A percentile compares a stretch with the other conserved stretches of the same genome.
Evolutionary conservation across 139 green algal genomes (phyloP).

Genomic region (Chlamydomonas applanata): DNA sequence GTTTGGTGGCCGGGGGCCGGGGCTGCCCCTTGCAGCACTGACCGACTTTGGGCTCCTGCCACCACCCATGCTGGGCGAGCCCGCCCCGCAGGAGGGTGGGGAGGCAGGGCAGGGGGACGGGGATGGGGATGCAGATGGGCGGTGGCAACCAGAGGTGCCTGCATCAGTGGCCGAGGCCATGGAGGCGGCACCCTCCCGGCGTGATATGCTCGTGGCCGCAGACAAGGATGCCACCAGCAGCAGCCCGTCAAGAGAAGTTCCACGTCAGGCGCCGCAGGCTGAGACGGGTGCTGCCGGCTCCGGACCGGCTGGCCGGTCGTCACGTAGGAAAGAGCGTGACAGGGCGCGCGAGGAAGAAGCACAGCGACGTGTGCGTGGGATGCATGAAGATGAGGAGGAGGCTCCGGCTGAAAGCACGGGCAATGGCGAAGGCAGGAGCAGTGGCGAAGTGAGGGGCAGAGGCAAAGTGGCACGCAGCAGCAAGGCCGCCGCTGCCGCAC

Average conservation of each 20-base stretch:
- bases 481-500: background rate
- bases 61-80: no score
- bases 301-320: no score
- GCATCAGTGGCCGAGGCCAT: background rate
- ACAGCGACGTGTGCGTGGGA: background rate
- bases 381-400: background rate
- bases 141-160: constrained; percentile 7
- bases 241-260: no score
- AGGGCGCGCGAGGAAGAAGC: background rate
- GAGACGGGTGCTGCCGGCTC: background rate
- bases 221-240: background rate
- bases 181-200: background rate
- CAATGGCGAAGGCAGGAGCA: background rate
- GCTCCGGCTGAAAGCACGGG: background rate
- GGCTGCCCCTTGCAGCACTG: no score
- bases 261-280: background rate
- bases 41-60: no score
- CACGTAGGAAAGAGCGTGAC: background rate
- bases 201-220: background rate
- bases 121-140: background rate
- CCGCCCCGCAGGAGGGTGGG: background rate
- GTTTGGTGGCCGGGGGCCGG: background rate
- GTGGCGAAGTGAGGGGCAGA: background rate
- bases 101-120: background rate
- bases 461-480: background rate